Percentiles rank a stretch among this genome's conserved stretches.
phyloP scores from a whole-genome alignment of 768 basidiomycete species.

The Lentinula guzmanii region DNA sequence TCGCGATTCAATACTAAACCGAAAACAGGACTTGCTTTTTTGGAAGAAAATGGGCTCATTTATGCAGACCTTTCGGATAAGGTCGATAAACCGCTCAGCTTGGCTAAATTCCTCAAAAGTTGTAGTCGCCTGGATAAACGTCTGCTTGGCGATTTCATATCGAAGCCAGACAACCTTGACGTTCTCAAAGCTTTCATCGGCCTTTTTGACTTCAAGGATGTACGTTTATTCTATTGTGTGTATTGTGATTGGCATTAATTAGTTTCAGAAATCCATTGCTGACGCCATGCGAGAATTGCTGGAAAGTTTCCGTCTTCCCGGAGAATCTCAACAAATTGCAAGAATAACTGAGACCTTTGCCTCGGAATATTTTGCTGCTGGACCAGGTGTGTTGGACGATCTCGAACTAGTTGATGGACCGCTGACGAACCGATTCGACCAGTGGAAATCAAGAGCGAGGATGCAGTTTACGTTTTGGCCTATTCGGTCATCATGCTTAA shows the following conservation, averaged over 20 bases:
- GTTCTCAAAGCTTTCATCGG: constrained; percentile 82
- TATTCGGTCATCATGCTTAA: constrained; percentile 98
- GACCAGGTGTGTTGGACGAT: constrained; percentile 51
- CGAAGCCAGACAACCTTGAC: constrained; percentile 80
- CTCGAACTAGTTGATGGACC: background rate
- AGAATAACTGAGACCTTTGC: constrained; percentile 96
- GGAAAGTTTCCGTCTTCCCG: constrained; percentile 90
- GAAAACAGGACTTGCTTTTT: constrained; percentile 81
- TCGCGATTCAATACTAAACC: constrained; percentile 90
- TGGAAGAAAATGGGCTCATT: constrained; percentile 91
- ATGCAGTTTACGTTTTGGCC: constrained; percentile 90
- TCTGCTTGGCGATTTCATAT: constrained; percentile 88
- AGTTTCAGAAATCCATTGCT: constrained; percentile 78
- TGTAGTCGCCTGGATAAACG: constrained; percentile 88
- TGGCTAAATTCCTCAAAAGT: constrained; percentile 83
- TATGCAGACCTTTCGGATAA: constrained; percentile 56
- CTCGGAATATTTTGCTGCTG: constrained; percentile 79
- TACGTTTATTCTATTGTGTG: constrained; percentile 28
- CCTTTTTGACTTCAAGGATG: constrained; percentile 85
- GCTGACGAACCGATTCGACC: background rate
- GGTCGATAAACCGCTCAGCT: constrained; percentile 53
- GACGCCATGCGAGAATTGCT: constrained; percentile 95
- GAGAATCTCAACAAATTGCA: constrained; percentile 90
- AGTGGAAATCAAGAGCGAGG: constrained; percentile 88
- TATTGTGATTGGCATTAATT: background rate